Evolutionary conservation across 345 rosid species (phyloP).

Genomic region (Luvunga scandens): DNA sequence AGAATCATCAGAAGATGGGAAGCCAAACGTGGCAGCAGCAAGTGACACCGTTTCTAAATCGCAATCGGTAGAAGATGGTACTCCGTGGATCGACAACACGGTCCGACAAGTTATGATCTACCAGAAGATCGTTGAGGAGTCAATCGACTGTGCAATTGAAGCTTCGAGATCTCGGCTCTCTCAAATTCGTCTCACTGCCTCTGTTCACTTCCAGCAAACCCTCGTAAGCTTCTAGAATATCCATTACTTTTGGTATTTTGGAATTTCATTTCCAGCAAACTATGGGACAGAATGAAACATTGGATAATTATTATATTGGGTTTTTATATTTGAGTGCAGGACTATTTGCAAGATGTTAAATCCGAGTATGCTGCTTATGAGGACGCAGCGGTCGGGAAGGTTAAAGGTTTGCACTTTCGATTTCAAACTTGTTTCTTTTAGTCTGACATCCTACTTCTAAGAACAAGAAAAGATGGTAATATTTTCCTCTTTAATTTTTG

Average conservation of each 20-base stretch:
- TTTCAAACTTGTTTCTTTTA: background rate
- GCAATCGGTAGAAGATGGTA: conserved; percentile 41
- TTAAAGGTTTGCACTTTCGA: conserved; percentile 51
- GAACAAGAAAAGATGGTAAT: background rate
- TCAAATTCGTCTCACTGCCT: conserved; percentile 57
- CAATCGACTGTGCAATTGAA: conserved; percentile 45
- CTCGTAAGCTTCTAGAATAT: conserved; percentile 40
- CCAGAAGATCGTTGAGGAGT: conserved; percentile 45
- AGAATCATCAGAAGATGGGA: conserved; percentile 46
- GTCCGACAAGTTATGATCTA: conserved; percentile 57
- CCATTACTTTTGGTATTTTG: background rate
- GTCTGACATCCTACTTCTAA: background rate
- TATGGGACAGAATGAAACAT: background rate
- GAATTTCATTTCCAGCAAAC: background rate
- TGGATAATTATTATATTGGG: background rate
- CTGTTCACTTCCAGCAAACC: conserved; percentile 57
- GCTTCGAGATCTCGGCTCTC: conserved; percentile 54
- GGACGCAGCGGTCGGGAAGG: conserved; percentile 47
- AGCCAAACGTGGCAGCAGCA: conserved; percentile 13
- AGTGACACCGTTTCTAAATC: conserved; percentile 24
- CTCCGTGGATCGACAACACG: conserved; percentile 75
- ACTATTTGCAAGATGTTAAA: conserved; percentile 48
- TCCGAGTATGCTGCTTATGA: conserved; percentile 60
- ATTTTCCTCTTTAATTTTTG: conserved; percentile 2
- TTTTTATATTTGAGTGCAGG: conserved; percentile 34